Evolutionary conservation across 2,329 filamentous ascomycete species (phyloP), one percentile per base, ranked within the genome.

Genomic region (Biscogniauxia sp.): DNA sequence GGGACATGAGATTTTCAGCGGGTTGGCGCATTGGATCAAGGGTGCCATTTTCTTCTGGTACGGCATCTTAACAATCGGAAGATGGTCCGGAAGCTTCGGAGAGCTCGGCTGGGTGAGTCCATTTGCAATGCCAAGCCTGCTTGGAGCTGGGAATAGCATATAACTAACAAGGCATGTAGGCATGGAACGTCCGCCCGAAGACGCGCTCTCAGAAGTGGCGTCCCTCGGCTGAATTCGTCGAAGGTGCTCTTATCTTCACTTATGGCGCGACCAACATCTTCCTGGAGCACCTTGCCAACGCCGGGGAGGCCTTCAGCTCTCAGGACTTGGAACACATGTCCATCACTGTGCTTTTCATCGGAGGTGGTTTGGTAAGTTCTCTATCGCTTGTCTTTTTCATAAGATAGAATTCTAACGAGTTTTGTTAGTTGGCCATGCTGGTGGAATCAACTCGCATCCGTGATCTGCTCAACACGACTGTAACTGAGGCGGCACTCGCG

Each of bases 21-120:
- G 94, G 1, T 81, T 97, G 51, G 94, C 94, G 7, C 94, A 98
- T 73, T 97, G 92, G 79, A 88, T 97, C 74, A 98, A 98, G 74
- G 94, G 94, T 53, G 91, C 91, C 3, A 90, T 98, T 58, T 98
- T 98, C 80, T 92, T 97, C 78, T 95, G 92, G 88, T 91, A 96
- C 64, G 94, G 94, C 8, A 77, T 97, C 20, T 78, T 97, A 62
- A 96, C 92, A 0, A 82, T 98, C 3, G 93, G 92, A 28, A 88
- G 94, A 59, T 97, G 92, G 90, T 87, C 93, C 71, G 94, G 94
- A 25, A 91, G 90, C 73, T 98, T 96, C 73, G 88, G 90, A 60
- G 91, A 97, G 62, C 84, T 94, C 59, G 94, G 94, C 66, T 98
- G 94, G 94, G 82, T 84, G 67, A 72, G 79, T 75, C 54, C 20